Evolutionary conservation across 2,329 filamentous ascomycete genomes (phyloP).

Genomic region (Chaetomiaceae sp.): DNA sequence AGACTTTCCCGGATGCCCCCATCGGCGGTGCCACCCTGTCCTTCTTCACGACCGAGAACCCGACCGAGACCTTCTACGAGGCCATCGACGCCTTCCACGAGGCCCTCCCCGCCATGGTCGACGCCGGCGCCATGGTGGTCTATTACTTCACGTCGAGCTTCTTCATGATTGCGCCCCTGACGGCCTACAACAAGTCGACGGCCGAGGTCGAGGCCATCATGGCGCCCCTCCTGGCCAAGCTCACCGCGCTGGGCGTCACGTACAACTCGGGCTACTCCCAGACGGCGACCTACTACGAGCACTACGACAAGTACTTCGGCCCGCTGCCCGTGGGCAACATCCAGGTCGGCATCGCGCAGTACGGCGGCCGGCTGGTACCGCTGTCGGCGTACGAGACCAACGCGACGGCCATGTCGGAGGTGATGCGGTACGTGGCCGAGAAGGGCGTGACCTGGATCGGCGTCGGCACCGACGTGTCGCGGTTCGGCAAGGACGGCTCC

Average conservation of each 20-base stretch:
- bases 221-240: slow-evolving; percentile 38
- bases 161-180: slow-evolving; percentile 45
- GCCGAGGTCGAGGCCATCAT: slow-evolving; percentile 41
- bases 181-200: slow-evolving; percentile 42
- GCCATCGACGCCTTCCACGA: slow-evolving; percentile 43
- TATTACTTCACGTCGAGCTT: slow-evolving; percentile 37
- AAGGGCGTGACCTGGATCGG: slow-evolving; percentile 32
- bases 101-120: slow-evolving; percentile 43
- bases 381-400: slow-evolving; percentile 29
- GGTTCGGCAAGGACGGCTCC: slow-evolving; percentile 21
- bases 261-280: slow-evolving; percentile 18
- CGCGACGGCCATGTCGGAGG: slow-evolving; percentile 20
- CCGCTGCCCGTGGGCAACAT: slow-evolving; percentile 39
- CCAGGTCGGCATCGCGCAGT: slow-evolving; percentile 47
- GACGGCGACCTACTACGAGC: slow-evolving; percentile 35
- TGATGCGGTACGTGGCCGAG: slow-evolving; percentile 31
- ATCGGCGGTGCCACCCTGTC: slow-evolving; percentile 23
- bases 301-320: slow-evolving; percentile 39
- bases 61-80: slow-evolving; percentile 50
- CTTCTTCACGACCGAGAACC: slow-evolving; percentile 36
- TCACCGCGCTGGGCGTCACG: slow-evolving; percentile 35
- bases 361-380: slow-evolving; percentile 41
- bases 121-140: slow-evolving; percentile 39
- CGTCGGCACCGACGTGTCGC: slow-evolving; percentile 31
- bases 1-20: slow-evolving; percentile 23